Evolutionary conservation across 495 filamentous ascomycete species (phyloP).

Genomic region (Xylaria nigripes): DNA sequence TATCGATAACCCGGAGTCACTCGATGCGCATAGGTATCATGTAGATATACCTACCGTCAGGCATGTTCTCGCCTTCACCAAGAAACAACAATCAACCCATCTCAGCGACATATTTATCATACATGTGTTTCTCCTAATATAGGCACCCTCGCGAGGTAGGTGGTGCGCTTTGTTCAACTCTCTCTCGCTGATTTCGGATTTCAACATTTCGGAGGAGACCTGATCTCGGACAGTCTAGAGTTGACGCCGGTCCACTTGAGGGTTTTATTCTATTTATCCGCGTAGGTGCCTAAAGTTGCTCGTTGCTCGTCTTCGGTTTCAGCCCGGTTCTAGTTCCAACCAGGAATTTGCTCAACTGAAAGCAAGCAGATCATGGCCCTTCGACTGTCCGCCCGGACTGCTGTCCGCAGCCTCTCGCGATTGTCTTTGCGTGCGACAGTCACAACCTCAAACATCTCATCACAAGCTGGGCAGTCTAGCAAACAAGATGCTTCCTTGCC

Average conservation of each 20-base stretch:
- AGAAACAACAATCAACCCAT: neutral
- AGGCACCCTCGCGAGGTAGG: neutral
- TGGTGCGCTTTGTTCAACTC: neutral
- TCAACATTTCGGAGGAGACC: neutral
- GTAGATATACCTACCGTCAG: no score
- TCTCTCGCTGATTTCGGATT: neutral
- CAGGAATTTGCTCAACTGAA: neutral
- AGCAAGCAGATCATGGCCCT: slow-evolving; percentile 15
- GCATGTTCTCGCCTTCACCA: no score
- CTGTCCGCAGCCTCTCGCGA: slow-evolving; percentile 8
- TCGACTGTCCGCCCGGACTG: slow-evolving; percentile 13
- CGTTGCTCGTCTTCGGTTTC: neutral
- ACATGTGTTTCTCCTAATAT: neutral
- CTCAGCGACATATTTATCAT: neutral
- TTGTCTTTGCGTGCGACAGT: slow-evolving; percentile 10
- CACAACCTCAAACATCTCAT: slow-evolving; percentile 17
- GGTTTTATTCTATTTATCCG: neutral
- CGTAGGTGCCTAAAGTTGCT: neutral
- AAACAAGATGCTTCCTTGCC: slow-evolving; percentile 53
- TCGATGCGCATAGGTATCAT: neutral
- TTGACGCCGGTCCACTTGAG: neutral
- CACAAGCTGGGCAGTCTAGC: slow-evolving; percentile 14
- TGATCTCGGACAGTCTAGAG: neutral
- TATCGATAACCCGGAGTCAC: slow-evolving; percentile 15
- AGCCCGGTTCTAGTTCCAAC: neutral